Evolutionary conservation across 805 yeast species (phyloP).

Genomic region (Yueomyces sinensis): DNA sequence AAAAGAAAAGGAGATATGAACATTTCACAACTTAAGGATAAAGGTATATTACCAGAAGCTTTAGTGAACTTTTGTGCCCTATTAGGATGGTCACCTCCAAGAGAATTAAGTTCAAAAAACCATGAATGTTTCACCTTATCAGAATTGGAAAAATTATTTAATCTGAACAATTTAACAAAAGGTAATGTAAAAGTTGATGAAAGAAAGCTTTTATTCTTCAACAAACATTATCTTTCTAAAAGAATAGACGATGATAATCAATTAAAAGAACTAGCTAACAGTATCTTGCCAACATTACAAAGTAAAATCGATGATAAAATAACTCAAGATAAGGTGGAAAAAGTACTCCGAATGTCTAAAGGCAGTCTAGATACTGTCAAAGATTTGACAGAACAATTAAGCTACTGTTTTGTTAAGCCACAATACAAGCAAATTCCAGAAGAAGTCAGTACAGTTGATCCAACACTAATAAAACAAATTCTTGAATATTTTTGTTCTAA

Average conservation of each 20-base stretch:
- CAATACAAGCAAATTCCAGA: conserved; percentile 4
- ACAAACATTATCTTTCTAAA: conserved; percentile 48
- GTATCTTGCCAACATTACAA: conserved; percentile 13
- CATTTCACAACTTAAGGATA: conserved; percentile 39
- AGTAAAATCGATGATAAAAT: conserved; percentile 6
- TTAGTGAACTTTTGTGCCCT: conserved; percentile 74
- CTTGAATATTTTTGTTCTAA: conserved; percentile 7
- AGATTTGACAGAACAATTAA: conserved; percentile 37
- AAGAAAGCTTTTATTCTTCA: conserved; percentile 61
- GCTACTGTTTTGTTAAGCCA: conserved; percentile 34
- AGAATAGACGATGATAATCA: conserved; percentile 27
- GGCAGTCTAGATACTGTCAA: conserved; percentile 37
- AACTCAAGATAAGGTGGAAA: conserved; percentile 22
- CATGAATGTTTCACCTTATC: conserved; percentile 40
- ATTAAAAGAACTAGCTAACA: conserved; percentile 27
- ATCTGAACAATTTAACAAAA: conserved; percentile 63
- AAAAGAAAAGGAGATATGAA: conserved; percentile 79
- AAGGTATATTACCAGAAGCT: conserved; percentile 78
- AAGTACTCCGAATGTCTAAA: conserved; percentile 32
- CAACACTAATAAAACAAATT: conserved; percentile 4
- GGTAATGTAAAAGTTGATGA: conserved; percentile 90
- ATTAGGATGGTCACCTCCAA: conserved; percentile 89
- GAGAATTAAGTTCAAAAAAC: conserved; percentile 34
- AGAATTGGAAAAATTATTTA: conserved; percentile 43
- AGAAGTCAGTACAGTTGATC: conserved; percentile 7